Base-by-base conservation (phyloP, 1,284 basidiomycete genomes). In the Melanopsichium pennsylvanicum region DNA sequence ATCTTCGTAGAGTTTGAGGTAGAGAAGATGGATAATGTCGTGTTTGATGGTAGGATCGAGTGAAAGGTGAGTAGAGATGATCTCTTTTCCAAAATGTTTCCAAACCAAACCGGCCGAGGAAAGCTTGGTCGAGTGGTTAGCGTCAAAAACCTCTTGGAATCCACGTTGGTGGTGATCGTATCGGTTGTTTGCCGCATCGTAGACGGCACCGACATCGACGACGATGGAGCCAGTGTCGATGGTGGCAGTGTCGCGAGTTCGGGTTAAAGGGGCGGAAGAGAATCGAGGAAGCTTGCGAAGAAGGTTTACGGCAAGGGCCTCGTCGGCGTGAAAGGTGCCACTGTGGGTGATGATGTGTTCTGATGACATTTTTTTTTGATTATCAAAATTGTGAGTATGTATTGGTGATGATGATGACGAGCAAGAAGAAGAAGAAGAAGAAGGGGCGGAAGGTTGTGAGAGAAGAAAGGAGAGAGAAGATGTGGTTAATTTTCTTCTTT, bases 141-240 rank as follows among this genome's bases (percentile, higher is more conserved):
- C 84, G 5, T 92, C 94, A 81, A 98, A 97, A 15, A 90, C 87
- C 80, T 94, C 91, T 11, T 85, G 85, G 82, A 98, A 98, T 0
- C 90, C 93, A 41, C 94, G 88, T 82, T 98, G 96, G 80, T 98
- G 95, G 80, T 98, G 95, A 82, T 98, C 95, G 82, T 93, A 98
- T 31, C 90, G 86, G 60, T 89, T 86, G 57, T 84, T 87, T 44
- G 83, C 84, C 72, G 89, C 87, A 58, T 94, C 91, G 82, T 98
- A 98, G 16, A 91, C 86, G 9, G 91, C 94, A 15, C 96, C 95
- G 50, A 98, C 95, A 81, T 98, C 95, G 31, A 98, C 93, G n/a
- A 98, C 92, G 79, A 98, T 93, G 76, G 93, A 89, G 76, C 93
- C 93, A 4, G 87, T 85, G 64, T 90, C 88, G 48, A 98, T 87